Percentiles rank a stretch among this genome's conserved stretches.
phyloP scores from a whole-genome alignment of 305 asterid species.

The Fraxinus paxiana region DNA sequence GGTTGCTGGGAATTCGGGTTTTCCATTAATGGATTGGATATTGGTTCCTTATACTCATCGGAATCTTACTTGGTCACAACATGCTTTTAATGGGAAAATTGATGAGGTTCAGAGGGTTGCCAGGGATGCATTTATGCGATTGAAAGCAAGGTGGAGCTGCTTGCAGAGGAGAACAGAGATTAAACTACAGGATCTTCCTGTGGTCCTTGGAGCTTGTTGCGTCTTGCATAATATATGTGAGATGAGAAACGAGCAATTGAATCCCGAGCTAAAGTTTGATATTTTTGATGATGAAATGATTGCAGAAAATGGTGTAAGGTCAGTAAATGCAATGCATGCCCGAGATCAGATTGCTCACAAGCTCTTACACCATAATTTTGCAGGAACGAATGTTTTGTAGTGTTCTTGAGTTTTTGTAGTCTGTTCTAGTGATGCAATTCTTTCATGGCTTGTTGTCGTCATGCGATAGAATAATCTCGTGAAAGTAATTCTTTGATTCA shows the following conservation, averaged over 20 bases:
- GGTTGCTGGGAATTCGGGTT: constrained; percentile 46
- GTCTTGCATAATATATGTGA: constrained; percentile 75
- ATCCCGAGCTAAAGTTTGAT: constrained; percentile 42
- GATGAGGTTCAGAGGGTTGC: constrained; percentile 40
- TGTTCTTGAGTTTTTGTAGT: constrained; percentile 16
- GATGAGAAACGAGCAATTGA: constrained; percentile 46
- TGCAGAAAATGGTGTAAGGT: constrained; percentile 41
- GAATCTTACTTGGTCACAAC: constrained; percentile 66
- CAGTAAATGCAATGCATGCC: constrained; percentile 28
- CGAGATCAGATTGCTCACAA: constrained; percentile 66
- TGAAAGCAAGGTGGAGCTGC: constrained; percentile 72
- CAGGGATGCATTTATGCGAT: constrained; percentile 57
- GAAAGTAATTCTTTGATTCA: constrained; percentile 13
- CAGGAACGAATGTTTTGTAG: constrained; percentile 34
- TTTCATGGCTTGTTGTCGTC: constrained; percentile 36
- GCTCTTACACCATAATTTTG: constrained; percentile 56
- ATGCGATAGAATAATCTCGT: constrained; percentile 24
- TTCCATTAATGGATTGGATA: constrained; percentile 57
- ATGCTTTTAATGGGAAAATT: constrained; percentile 53
- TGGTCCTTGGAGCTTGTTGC: constrained; percentile 73
- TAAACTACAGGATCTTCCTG: constrained; percentile 69
- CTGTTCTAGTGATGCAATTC: background rate
- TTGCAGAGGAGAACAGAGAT: constrained; percentile 71
- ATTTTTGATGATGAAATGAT: constrained; percentile 49
- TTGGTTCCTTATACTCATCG: constrained; percentile 53